Percentiles rank a stretch among this genome's conserved stretches.
Evolutionary conservation across 495 filamentous ascomycete genomes (phyloP).

Genomic region (Penicillium lividum): DNA sequence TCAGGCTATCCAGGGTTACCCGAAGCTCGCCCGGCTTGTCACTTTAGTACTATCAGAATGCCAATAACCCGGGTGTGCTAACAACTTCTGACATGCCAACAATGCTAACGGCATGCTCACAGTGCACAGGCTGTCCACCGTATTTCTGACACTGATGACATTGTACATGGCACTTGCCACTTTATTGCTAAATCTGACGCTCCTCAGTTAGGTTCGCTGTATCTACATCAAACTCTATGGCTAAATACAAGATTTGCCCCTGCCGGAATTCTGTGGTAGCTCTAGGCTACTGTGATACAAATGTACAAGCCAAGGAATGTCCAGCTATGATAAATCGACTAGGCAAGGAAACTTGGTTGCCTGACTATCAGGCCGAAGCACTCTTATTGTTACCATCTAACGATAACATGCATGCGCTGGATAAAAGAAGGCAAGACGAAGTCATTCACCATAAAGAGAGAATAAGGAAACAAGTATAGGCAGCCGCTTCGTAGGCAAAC

Average conservation of each 20-base stretch:
- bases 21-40: neutral
- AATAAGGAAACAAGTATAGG: constrained; percentile 1
- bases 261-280: neutral
- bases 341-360: neutral
- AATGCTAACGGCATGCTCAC: neutral
- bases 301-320: neutral
- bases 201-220: neutral
- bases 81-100: neutral
- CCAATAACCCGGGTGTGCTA: neutral
- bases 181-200: neutral
- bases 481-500: constrained; percentile 30
- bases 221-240: neutral
- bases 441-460: constrained; percentile 3
- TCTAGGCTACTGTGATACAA: neutral
- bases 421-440: constrained; percentile 7
- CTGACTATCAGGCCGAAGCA: neutral
- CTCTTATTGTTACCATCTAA: neutral
- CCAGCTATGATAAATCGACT: neutral
- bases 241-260: neutral
- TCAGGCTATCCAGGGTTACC: constrained; percentile 15
- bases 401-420: neutral
- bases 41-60: neutral
- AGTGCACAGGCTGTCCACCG: neutral
- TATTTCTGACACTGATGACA: too few relatives aligned
- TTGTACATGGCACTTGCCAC: neutral